Conservation (phyloP, 2,329 filamentous ascomycete species). For the Cryphonectria naterciae region DNA sequence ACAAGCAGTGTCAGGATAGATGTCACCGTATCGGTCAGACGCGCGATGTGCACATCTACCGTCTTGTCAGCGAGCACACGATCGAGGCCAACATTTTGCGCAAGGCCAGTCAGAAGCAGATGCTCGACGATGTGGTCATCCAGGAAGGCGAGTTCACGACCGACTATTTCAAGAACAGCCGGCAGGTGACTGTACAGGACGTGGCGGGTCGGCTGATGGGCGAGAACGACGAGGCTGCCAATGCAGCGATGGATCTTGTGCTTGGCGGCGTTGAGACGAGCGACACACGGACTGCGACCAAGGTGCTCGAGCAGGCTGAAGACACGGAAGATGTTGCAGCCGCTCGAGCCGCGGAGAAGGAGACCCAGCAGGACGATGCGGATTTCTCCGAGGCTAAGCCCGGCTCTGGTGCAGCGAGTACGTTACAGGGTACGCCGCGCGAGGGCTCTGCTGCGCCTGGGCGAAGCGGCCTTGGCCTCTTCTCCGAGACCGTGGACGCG, state of each 20-base stretch:
- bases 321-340: conserved; percentile 90
- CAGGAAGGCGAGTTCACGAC: conserved; percentile 98
- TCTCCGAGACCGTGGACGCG: conserved; percentile 43
- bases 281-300: conserved; percentile 65
- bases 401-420: conserved; percentile 54
- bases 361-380: conserved; percentile 82
- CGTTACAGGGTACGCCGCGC: conserved; percentile 55
- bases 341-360: conserved; percentile 84
- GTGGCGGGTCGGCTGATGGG: conserved; percentile 64
- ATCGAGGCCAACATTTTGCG: conserved; percentile 98
- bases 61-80: conserved; percentile 88
- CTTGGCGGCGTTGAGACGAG: conserved; percentile 68
- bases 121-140: conserved; percentile 97
- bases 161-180: conserved; percentile 78
- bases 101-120: conserved; percentile 95
- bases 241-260: conserved; percentile 83
- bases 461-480: conserved; percentile 41
- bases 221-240: conserved; percentile 73
- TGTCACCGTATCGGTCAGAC: conserved; percentile 98
- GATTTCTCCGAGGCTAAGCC: conserved; percentile 74
- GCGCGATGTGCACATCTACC: conserved; percentile 96
- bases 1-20: conserved; percentile 97
- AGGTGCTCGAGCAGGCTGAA: conserved; percentile 85
- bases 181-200: conserved; percentile 69
- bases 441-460: conserved; percentile 43